Evolutionary conservation across 2,329 filamentous ascomycete genomes (phyloP), one percentile per base, ranked within the genome.

Genomic region (Parastagonospora avenae): DNA sequence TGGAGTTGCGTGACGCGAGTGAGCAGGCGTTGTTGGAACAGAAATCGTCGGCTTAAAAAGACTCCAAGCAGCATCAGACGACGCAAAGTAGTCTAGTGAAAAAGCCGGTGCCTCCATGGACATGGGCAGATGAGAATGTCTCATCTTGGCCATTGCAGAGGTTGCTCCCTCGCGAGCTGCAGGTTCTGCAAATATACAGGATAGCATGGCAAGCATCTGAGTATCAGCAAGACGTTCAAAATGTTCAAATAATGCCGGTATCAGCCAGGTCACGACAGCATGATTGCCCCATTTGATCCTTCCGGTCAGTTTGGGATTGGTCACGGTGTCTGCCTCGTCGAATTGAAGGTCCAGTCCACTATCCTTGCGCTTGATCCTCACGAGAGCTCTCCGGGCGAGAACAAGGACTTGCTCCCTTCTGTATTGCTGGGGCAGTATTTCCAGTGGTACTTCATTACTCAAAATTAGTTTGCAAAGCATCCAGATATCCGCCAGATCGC

Each of bases 401-500:
- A 92, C 82, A 27, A 91, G 74, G 41, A 89, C 81, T 2, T 85
- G 86, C 52, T 87, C 80, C 8, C 80, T 78, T 35, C 79, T 77
- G 54, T 81, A 77, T 28, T 79, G 75, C 48, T 82, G 79, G 3
- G 80, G 77, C 37, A 88, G 74, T 24, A 90, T 76, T 60, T 88
- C 82, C 3, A 93, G 77, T 1, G 89, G 89, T 27, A 92, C 86
- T 38, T 91, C 85, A 60, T 90, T 89, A 58, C 86, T 85, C 39
- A 97, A 77, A 5, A 97, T 79, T 50, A 97, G 78, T 14, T 85
- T 87, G 47, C 91, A 80, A 58, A 97, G 88, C 42, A 84, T 85
- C 94, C 94, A 99, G 6, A 96, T 84, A 60, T 91, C 85, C 24
- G 89, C 87, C 28, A 95, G 75, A 57, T 96, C 90, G 11, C 79